These are phyloP conservation scores for Monosporozyma aquatica DNA, from an alignment of 805 yeast species.

Conservation along the genomic window DNA sequence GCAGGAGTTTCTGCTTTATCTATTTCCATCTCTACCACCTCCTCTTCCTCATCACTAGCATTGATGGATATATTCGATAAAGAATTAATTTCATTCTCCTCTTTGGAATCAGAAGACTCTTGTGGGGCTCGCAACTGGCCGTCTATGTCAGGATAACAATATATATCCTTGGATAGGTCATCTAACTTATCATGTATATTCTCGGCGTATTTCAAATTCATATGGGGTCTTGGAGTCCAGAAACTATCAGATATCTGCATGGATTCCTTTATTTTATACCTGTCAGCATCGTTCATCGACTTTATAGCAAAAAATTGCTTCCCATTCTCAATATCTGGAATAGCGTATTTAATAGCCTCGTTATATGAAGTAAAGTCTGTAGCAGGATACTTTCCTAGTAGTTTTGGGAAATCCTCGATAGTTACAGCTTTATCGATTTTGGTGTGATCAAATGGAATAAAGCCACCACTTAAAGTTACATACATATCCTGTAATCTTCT, in stretches of 20 bases:
- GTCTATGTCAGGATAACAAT: constrained; percentile 12
- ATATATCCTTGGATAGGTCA: constrained; percentile 19
- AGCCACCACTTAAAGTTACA: constrained; percentile 40
- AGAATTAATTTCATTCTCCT: neutral
- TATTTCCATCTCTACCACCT: neutral
- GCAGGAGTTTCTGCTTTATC: neutral
- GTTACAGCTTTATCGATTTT: constrained; percentile 9
- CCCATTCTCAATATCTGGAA: constrained; percentile 9
- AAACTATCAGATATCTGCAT: constrained; percentile 5
- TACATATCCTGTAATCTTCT: constrained; percentile 44
- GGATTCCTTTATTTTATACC: too few relatives aligned
- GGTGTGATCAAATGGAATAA: constrained; percentile 19
- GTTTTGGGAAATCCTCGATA: constrained; percentile 32
- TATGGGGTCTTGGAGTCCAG: constrained; percentile 23
- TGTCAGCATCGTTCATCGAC: constrained; percentile 3
- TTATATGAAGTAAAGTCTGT: constrained; percentile 17
- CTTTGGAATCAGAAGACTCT: neutral
- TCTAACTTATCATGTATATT: constrained; percentile 12
- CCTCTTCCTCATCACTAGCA: neutral
- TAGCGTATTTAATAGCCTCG: constrained; percentile 13
- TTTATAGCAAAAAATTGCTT: constrained; percentile 19
- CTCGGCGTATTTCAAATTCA: constrained; percentile 10
- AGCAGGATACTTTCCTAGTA: constrained; percentile 18
- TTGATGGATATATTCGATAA: neutral
- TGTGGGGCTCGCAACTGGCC: neutral